Conservation (phyloP, 2,329 filamentous ascomycete species). For the Claviceps sp. region DNA sequence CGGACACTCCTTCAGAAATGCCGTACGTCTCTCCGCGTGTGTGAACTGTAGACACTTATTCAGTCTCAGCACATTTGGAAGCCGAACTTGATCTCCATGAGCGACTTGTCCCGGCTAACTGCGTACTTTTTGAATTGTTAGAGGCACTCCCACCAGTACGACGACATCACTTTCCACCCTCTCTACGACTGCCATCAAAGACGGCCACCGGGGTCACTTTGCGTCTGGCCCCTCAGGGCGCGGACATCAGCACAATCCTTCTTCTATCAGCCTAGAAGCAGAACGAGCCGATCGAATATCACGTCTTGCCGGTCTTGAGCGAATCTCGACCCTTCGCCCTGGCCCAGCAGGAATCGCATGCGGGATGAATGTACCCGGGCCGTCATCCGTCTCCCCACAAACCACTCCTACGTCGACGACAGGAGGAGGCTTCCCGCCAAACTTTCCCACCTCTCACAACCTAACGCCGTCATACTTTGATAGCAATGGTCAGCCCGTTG, state of each 20-base stretch:
- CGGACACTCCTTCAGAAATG: slow-evolving; percentile 77
- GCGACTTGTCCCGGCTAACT: background rate
- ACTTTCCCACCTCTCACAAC: slow-evolving; percentile 24
- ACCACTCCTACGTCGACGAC: slow-evolving; percentile 36
- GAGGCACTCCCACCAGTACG: slow-evolving; percentile 79
- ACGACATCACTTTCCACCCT: slow-evolving; percentile 85
- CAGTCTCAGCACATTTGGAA: background rate
- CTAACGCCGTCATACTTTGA: slow-evolving; percentile 68
- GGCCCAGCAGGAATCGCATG: slow-evolving; percentile 22
- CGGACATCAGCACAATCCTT: slow-evolving; percentile 43
- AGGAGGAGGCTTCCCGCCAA: slow-evolving; percentile 24
- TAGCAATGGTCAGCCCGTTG: slow-evolving; percentile 53
- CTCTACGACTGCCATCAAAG: slow-evolving; percentile 90
- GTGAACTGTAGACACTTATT: background rate
- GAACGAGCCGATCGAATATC: slow-evolving; percentile 93
- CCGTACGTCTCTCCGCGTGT: slow-evolving; percentile 45
- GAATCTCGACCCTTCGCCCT: slow-evolving; percentile 63
- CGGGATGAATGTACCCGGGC: slow-evolving; percentile 9
- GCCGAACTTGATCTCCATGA: background rate
- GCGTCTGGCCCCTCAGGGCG: slow-evolving; percentile 39
- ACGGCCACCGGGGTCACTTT: slow-evolving; percentile 77
- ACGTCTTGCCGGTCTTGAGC: slow-evolving; percentile 80
- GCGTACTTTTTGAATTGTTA: slow-evolving; percentile 1
- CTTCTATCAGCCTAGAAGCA: slow-evolving; percentile 67
- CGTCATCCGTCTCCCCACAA: slow-evolving; percentile 32